Evolutionary conservation across 371 early-diverging fungal species (phyloP).

Genomic region (Actinomortierella wolfii): DNA sequence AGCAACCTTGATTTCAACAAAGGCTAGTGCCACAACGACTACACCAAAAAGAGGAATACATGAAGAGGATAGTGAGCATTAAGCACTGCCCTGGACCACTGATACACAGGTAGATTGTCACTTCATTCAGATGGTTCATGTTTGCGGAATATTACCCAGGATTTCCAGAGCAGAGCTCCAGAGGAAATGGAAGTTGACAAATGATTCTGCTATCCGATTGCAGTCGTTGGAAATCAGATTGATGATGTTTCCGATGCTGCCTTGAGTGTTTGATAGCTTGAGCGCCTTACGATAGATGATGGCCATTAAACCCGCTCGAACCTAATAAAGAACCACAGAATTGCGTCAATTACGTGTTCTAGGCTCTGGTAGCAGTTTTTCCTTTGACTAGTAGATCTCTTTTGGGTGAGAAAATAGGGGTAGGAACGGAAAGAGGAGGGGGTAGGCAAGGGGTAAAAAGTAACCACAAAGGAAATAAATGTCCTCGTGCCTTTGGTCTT

Average conservation of each 20-base stretch:
- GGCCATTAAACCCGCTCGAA: slow-evolving; percentile 69
- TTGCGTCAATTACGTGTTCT: no score
- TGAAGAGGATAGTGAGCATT: no score
- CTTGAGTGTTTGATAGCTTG: slow-evolving; percentile 58
- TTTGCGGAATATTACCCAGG: slow-evolving; percentile 31
- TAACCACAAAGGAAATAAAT: no score
- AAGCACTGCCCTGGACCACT: no score
- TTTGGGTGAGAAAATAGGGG: neutral
- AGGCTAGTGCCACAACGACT: slow-evolving; percentile 57
- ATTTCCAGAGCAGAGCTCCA: slow-evolving; percentile 74
- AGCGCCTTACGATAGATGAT: slow-evolving; percentile 72
- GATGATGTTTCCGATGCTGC: slow-evolving; percentile 67
- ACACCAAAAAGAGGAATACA: neutral
- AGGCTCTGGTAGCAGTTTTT: no score
- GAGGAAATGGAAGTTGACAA: slow-evolving; percentile 67
- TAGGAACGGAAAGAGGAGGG: no score
- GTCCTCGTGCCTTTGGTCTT: no score
- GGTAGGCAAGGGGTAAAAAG: neutral
- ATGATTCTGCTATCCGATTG: slow-evolving; percentile 67
- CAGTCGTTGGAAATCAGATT: slow-evolving; percentile 62
- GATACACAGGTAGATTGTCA: neutral
- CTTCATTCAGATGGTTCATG: neutral
- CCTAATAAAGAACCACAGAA: slow-evolving; percentile 27
- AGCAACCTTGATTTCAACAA: slow-evolving; percentile 53
- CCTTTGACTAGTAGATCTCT: no score